A percentile compares a stretch with the other conserved stretches of the same genome.
Conservation (phyloP, 306 rosid genomes). For the Rosa chinensis region DNA sequence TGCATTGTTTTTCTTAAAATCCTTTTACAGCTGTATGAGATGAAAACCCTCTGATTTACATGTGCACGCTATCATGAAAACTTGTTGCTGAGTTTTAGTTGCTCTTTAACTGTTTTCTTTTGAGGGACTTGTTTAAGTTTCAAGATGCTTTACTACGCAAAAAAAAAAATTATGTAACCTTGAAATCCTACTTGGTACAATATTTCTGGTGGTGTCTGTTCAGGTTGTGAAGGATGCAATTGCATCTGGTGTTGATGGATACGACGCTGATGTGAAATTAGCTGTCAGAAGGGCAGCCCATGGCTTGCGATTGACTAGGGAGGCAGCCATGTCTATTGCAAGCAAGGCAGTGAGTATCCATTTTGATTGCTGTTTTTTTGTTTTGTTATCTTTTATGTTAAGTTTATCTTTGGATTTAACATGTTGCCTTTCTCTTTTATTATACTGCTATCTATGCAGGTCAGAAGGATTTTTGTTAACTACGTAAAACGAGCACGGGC, state of each 20-base stretch:
- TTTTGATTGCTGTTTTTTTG: conserved; percentile 16
- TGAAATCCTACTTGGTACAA: conserved; percentile 8
- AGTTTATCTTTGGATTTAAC: background rate
- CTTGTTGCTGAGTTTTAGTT: background rate
- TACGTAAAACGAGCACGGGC: conserved; percentile 81
- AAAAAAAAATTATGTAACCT: conserved; percentile 1
- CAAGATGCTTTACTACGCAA: background rate
- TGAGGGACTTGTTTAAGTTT: background rate
- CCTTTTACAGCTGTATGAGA: background rate
- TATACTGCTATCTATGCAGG: conserved; percentile 47
- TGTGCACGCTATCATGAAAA: background rate
- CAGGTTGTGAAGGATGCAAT: conserved; percentile 94
- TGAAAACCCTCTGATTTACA: background rate
- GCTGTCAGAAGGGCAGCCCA: conserved; percentile 92
- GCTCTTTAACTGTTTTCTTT: background rate
- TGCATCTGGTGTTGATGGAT: conserved; percentile 90
- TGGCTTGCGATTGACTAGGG: conserved; percentile 87
- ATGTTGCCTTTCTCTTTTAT: background rate
- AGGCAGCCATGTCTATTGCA: conserved; percentile 87
- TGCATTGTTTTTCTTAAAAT: conserved; percentile 15
- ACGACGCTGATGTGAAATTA: conserved; percentile 68
- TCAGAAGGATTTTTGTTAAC: conserved; percentile 66
- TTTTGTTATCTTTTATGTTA: background rate
- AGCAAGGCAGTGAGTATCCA: conserved; percentile 84
- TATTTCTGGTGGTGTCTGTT: conserved; percentile 15